phyloP scores from a whole-genome alignment of 169 alveolate species.

The Eimeria praecox region DNA sequence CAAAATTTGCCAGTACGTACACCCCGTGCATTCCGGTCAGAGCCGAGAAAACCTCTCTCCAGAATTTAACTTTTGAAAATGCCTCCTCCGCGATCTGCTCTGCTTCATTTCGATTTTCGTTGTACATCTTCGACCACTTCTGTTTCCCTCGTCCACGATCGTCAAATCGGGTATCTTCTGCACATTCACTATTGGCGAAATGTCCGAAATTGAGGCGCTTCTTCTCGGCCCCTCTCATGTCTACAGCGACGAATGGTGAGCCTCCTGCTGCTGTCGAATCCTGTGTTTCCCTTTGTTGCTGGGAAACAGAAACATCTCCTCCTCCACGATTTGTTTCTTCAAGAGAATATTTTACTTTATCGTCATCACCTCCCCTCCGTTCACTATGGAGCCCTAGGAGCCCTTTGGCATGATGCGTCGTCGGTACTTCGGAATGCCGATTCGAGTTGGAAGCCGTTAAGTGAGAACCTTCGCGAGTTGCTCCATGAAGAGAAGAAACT shows the following conservation, averaged over 20 bases:
- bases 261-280: neutral
- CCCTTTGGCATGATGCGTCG: neutral
- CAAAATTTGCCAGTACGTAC: slow-evolving; percentile 47
- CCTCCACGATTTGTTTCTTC: neutral
- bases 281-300: neutral
- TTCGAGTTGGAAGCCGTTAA: neutral
- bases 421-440: neutral
- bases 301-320: neutral
- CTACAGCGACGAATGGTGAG: neutral
- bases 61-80: slow-evolving; percentile 2
- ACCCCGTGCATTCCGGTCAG: slow-evolving; percentile 54
- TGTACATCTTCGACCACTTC: neutral
- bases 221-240: neutral
- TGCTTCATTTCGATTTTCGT: neutral
- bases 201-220: neutral
- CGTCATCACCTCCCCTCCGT: neutral
- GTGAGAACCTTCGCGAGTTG: slow-evolving; percentile 10
- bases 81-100: slow-evolving; percentile 35
- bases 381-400: no score
- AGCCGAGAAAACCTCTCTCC: slow-evolving; percentile 35
- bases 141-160: neutral
- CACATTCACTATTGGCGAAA: neutral
- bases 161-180: neutral
- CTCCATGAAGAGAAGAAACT: neutral
- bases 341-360: neutral